phyloP scores from a whole-genome alignment of 140 eudicot species.

The Ambrosia hybrid region DNA sequence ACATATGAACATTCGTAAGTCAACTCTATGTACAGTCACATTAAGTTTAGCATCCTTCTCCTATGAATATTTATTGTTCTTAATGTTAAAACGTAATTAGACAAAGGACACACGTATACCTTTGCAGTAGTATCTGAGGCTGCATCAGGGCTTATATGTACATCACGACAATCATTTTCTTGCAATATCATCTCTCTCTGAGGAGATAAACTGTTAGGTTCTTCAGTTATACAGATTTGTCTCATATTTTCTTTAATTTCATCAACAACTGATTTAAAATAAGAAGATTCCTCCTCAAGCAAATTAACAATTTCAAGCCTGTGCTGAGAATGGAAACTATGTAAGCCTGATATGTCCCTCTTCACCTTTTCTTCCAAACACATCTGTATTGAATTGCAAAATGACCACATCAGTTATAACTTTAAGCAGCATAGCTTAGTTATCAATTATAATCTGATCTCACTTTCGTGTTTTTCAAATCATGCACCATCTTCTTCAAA shows the following conservation, averaged over 20 bases:
- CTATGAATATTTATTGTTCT: neutral
- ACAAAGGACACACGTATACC: conserved; percentile 32
- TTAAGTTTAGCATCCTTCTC: neutral
- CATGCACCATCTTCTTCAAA: conserved; percentile 59
- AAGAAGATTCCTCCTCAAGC: conserved; percentile 62
- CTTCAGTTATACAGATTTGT: conserved; percentile 34
- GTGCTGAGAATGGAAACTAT: conserved; percentile 49
- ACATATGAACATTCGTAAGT: neutral
- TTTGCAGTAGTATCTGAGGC: conserved; percentile 38
- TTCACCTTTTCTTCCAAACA: conserved; percentile 44
- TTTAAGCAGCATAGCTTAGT: neutral
- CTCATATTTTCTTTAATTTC: conserved; percentile 52
- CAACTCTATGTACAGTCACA: neutral
- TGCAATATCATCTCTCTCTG: conserved; percentile 28
- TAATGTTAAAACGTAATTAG: no score
- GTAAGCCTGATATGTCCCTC: conserved; percentile 51
- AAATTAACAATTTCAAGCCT: conserved; percentile 44
- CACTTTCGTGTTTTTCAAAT: conserved; percentile 68
- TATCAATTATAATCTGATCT: conserved; percentile 21
- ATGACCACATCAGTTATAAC: conserved; percentile 1
- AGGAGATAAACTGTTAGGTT: conserved; percentile 30
- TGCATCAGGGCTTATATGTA: conserved; percentile 54
- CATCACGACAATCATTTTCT: conserved; percentile 74
- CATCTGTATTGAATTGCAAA: conserved; percentile 38
- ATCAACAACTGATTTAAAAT: conserved; percentile 45